These are phyloP conservation scores for Calvatia gigantea DNA, from an alignment of 768 basidiomycete species.

Conservation along the genomic window DNA sequence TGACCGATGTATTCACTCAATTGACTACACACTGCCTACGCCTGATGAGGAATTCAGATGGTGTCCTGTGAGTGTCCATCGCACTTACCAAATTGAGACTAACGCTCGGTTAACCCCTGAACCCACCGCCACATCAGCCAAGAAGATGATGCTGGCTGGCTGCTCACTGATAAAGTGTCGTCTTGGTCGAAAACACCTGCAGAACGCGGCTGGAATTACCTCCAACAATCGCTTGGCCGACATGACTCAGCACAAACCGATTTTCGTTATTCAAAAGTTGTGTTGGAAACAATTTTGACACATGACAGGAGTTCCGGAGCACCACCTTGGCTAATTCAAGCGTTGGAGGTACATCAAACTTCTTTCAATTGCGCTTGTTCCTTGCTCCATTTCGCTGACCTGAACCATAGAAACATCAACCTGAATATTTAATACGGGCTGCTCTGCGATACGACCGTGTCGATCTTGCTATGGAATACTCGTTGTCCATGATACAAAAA, in stretches of 20 bases:
- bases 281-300: constrained; percentile 73
- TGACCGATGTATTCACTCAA: constrained; percentile 80
- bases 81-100: constrained; percentile 4
- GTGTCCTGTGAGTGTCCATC: constrained; percentile 45
- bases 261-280: constrained; percentile 71
- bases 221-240: constrained; percentile 74
- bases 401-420: constrained; percentile 58
- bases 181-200: constrained; percentile 82
- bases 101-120: constrained; percentile 14
- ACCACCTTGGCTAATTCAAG: constrained; percentile 82
- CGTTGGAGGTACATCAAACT: constrained; percentile 54
- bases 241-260: constrained; percentile 74
- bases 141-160: constrained; percentile 76
- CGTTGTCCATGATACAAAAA: constrained; percentile 67
- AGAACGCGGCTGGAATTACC: constrained; percentile 84
- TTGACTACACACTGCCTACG: constrained; percentile 78
- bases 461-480: constrained; percentile 72
- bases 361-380: neutral
- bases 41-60: constrained; percentile 60
- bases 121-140: constrained; percentile 36
- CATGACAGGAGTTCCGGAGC: constrained; percentile 57
- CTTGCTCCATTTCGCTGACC: neutral
- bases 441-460: constrained; percentile 78
- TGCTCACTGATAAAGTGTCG: constrained; percentile 73
- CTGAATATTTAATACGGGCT: constrained; percentile 79